A percentile compares a stretch with the other conserved stretches of the same genome.
phyloP scores from a whole-genome alignment of 1,139 yeast genomes.

The Torulaspora globosa region DNA sequence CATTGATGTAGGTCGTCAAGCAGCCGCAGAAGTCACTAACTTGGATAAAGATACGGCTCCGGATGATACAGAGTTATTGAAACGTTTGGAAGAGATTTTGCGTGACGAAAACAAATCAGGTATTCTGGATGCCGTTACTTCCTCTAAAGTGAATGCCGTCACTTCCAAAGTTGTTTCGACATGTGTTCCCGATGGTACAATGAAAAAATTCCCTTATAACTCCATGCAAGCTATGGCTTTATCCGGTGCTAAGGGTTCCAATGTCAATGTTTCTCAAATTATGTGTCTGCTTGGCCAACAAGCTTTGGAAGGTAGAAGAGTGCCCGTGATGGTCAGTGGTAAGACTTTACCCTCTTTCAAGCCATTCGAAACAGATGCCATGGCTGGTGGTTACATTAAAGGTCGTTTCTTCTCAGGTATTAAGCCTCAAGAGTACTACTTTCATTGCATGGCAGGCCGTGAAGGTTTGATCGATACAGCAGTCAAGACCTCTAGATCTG shows the following conservation, averaged over 20 bases:
- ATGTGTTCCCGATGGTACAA: constrained; percentile 95
- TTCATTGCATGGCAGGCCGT: constrained; percentile 99
- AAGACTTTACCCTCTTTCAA: constrained; percentile 95
- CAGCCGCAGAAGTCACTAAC: constrained; percentile 93
- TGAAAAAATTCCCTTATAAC: constrained; percentile 92
- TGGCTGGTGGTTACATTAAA: constrained; percentile 98
- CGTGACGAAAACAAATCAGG: constrained; percentile 93
- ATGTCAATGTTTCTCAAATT: constrained; percentile 96
- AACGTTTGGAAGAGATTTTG: constrained; percentile 87
- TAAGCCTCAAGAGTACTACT: constrained; percentile 97
- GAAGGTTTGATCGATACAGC: constrained; percentile 99
- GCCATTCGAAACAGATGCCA: constrained; percentile 93
- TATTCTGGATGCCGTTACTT: constrained; percentile 92
- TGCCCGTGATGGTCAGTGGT: constrained; percentile 98
- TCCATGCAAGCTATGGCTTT: constrained; percentile 99
- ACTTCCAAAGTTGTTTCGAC: constrained; percentile 89
- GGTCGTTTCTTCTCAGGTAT: constrained; percentile 98
- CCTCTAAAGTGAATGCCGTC: constrained; percentile 85
- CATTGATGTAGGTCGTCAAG: constrained; percentile 77
- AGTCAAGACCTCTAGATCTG: constrained; percentile 97
- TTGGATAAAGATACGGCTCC: constrained; percentile 53
- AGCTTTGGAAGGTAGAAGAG: constrained; percentile 98
- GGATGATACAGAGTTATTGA: constrained; percentile 71
- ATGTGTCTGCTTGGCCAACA: constrained; percentile 99
- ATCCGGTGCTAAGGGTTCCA: constrained; percentile 98